Conservation (phyloP, 2,329 filamentous ascomycete species). For the Trematosphaeria pertusa region DNA sequence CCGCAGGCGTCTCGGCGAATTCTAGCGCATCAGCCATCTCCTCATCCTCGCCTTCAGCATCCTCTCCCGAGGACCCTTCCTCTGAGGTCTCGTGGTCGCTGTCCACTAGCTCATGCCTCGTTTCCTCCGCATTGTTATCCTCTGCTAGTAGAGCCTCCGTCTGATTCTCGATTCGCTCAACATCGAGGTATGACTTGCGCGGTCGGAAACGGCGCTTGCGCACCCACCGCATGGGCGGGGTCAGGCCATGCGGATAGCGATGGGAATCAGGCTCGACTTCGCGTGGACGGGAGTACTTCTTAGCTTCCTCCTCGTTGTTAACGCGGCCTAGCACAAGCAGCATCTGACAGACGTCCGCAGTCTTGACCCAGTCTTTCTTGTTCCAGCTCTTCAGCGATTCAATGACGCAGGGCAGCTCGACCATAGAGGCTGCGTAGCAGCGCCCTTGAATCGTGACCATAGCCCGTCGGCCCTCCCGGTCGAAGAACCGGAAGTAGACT, state of each 20-base stretch:
- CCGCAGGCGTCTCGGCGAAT: constrained; percentile 49
- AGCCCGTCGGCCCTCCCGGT: constrained; percentile 74
- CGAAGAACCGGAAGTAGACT: constrained; percentile 80
- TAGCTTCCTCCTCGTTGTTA: constrained; percentile 60
- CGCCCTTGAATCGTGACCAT: constrained; percentile 73
- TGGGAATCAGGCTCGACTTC: constrained; percentile 73
- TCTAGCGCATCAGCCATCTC: constrained; percentile 49
- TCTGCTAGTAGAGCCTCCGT: constrained; percentile 76
- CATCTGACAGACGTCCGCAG: constrained; percentile 89
- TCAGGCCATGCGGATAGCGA: constrained; percentile 83
- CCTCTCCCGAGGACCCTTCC: constrained; percentile 45
- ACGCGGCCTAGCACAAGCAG: constrained; percentile 77
- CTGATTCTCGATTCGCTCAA: constrained; percentile 82
- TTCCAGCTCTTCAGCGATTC: constrained; percentile 96
- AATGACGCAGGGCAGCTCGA: constrained; percentile 85
- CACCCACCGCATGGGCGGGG: constrained; percentile 86
- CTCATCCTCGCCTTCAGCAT: constrained; percentile 48
- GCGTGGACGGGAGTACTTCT: constrained; percentile 66
- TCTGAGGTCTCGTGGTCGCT: constrained; percentile 54
- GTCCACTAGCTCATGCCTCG: constrained; percentile 64
- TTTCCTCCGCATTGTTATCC: constrained; percentile 67
- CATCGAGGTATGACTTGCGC: constrained; percentile 80
- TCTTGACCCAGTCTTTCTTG: constrained; percentile 84
- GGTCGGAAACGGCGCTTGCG: constrained; percentile 84
- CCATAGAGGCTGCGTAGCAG: constrained; percentile 77